These are phyloP conservation scores for Raphanus raphanistrum DNA, from an alignment of 345 rosid genomes.

Conservation along the genomic window DNA sequence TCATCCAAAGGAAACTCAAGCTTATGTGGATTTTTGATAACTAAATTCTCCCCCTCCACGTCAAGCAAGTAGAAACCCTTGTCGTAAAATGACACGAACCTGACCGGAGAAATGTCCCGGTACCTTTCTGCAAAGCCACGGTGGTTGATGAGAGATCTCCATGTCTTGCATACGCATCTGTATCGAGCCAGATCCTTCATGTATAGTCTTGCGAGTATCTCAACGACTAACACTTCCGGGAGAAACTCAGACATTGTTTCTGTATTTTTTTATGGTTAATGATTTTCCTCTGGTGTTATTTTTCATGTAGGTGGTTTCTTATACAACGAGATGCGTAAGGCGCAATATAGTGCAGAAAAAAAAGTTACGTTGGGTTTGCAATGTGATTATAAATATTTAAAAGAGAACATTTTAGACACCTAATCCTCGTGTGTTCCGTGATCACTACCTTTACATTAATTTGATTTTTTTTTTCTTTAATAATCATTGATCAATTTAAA, in stretches of 20 bases:
- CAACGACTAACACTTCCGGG: conserved; percentile 23
- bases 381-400: neutral
- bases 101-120: conserved; percentile 8
- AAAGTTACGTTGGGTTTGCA: neutral
- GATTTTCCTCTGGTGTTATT: neutral
- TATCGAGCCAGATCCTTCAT: conserved; percentile 26
- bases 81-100: conserved; percentile 18
- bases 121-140: conserved; percentile 12
- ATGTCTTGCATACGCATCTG: conserved; percentile 36
- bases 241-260: conserved; percentile 23
- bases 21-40: neutral
- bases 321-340: conserved; percentile 15
- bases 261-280: neutral
- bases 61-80: conserved; percentile 29
- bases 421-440: neutral
- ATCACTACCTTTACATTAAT: neutral
- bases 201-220: conserved; percentile 30
- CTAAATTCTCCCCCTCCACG: conserved; percentile 14
- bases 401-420: neutral
- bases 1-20: conserved; percentile 25
- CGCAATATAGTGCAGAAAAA: neutral
- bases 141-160: conserved; percentile 32
- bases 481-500: neutral
- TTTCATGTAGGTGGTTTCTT: neutral
- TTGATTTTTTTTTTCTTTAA: neutral